Percentiles rank a stretch among this genome's conserved stretches.
phyloP scores from a whole-genome alignment of 306 rosid genomes.

The Quercus dentata region DNA sequence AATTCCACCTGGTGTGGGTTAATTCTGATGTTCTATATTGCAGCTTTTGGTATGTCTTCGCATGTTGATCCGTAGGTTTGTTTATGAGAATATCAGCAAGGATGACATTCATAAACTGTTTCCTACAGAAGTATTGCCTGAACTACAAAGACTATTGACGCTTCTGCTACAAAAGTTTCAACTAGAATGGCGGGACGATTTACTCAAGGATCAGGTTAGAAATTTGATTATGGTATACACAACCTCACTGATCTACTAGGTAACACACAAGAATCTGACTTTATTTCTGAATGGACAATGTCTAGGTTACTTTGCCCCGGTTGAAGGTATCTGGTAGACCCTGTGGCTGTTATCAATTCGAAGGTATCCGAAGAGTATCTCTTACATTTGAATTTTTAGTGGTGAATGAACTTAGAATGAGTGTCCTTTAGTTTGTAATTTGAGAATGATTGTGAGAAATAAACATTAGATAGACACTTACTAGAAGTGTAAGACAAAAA shows the following conservation, averaged over 20 bases:
- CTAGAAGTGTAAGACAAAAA: neutral
- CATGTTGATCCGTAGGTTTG: slow-evolving; percentile 60
- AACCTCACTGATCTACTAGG: slow-evolving; percentile 8
- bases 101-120: slow-evolving; percentile 69
- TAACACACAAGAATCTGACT: slow-evolving; percentile 1
- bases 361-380: slow-evolving; percentile 35
- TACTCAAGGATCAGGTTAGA: slow-evolving; percentile 41
- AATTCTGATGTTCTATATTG: slow-evolving; percentile 8
- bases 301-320: slow-evolving; percentile 51
- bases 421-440: neutral
- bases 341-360: slow-evolving; percentile 56
- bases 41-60: slow-evolving; percentile 74
- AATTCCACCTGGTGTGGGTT: neutral
- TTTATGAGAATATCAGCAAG: slow-evolving; percentile 49
- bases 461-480: neutral
- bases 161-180: slow-evolving; percentile 70
- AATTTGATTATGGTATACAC: neutral
- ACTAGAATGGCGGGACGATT: slow-evolving; percentile 55
- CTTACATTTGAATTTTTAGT: slow-evolving; percentile 8
- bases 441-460: neutral
- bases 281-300: neutral
- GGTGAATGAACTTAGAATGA: no score
- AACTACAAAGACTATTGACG: slow-evolving; percentile 54
- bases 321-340: slow-evolving; percentile 40
- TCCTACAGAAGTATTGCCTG: slow-evolving; percentile 62